Evolutionary conservation across 2,329 filamentous ascomycete genomes (phyloP).

Genomic region (Penicillium sp.): DNA sequence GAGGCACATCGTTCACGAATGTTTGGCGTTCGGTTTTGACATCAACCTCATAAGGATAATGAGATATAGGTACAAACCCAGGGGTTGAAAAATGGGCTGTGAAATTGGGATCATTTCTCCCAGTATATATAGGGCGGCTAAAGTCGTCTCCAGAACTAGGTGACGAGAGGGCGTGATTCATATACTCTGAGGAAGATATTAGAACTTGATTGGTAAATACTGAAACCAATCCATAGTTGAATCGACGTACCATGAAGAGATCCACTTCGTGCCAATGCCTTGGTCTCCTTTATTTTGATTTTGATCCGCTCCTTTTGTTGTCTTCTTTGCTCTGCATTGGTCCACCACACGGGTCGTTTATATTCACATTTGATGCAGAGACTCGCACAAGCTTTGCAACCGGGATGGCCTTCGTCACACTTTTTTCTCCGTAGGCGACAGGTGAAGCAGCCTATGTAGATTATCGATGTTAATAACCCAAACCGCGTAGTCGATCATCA

Average conservation of each 20-base stretch:
- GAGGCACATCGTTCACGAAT: constrained; percentile 86
- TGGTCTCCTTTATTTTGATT: constrained; percentile 94
- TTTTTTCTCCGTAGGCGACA: constrained; percentile 68
- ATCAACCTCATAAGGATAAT: constrained; percentile 82
- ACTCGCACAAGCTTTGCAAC: constrained; percentile 63
- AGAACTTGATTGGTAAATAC: not conserved
- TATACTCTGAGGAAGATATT: not conserved
- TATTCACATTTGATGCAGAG: constrained; percentile 91
- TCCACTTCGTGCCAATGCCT: constrained; percentile 81
- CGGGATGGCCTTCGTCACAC: constrained; percentile 65
- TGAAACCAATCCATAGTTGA: not conserved
- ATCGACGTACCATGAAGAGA: constrained; percentile 41
- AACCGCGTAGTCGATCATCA: not conserved
- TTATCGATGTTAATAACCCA: not conserved
- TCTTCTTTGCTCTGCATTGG: constrained; percentile 80
- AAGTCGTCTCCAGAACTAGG: constrained; percentile 55
- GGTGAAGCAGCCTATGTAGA: constrained; percentile 60
- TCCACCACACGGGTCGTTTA: constrained; percentile 96
- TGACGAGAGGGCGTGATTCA: constrained; percentile 9
- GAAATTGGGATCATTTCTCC: constrained; percentile 42
- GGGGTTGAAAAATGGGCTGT: constrained; percentile 45
- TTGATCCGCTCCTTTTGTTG: constrained; percentile 95
- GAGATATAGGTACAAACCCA: constrained; percentile 56
- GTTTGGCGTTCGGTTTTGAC: constrained; percentile 94
- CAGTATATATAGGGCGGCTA: constrained; percentile 61